Base-by-base conservation (phyloP, 805 yeast genomes). In the Candida pini region DNA sequence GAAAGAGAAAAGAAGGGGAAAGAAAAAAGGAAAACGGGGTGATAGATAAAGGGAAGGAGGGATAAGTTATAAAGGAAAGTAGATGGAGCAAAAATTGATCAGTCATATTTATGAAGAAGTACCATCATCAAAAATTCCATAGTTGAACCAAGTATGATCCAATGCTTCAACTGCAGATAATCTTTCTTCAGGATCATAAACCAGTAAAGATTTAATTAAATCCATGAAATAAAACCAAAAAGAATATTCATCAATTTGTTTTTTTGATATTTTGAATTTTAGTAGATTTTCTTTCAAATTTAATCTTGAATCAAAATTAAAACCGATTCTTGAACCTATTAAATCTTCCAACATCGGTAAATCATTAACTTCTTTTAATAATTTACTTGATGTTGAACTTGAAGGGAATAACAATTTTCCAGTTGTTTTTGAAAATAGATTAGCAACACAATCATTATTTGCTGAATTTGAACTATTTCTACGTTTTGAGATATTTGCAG, bases 221-320 rank as follows among this genome's bases (percentile, higher is more conserved):
- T 74, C 79, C 28, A 54, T 45, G 56, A 88, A 88, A 59, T 72
- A 73, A 66, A 74, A 82, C 96, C 97, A 89, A 58, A 87, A 87
- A 29, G 75, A 69, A 54, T 81, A 81, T 36, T 78, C 75, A 28
- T 81, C 82, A 32, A 74, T 70, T 21, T 80, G 78, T 56, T 66
- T 56, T 17, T 45, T 45, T 9, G 45, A 31, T 8, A 56, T 43
- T 25, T 44, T 46, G 40, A 41, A 58, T 22, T 26, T 31, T 14
- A 33, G 34, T 4, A 56, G 26, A 2, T 56, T 48, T 9, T 58
- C 62, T 24, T 47, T 46, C 26, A 55, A 39, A 2, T 50, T 28
- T 22, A 48, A 27, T 5, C 32, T 36, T 33, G 48, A 31, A 33
- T 54, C 44, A 36, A 53, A 50, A 26, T 43, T 42, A 18, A 48